A percentile compares a stretch with the other conserved stretches of the same genome.
These are phyloP conservation scores for Boletus pseudo-olivaceus DNA, from an alignment of 768 basidiomycete genomes.

Conservation along the genomic window DNA sequence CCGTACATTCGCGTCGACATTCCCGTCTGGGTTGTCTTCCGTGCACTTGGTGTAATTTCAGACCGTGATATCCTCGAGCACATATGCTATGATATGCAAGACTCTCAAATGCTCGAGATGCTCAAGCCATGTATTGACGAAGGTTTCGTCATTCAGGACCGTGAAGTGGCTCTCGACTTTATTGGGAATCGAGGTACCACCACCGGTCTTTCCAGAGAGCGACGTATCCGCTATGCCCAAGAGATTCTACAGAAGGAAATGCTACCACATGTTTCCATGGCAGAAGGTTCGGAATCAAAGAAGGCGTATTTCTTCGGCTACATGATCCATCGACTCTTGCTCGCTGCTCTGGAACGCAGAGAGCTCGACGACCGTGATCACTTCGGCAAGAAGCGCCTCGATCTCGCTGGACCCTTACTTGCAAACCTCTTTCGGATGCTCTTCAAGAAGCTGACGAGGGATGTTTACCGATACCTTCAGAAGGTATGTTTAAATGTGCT, in stretches of 20 bases:
- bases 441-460: constrained; percentile 93
- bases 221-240: constrained; percentile 92
- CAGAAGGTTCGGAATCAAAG: constrained; percentile 93
- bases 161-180: constrained; percentile 95
- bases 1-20: constrained; percentile 99
- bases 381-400: constrained; percentile 96
- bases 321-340: constrained; percentile 94
- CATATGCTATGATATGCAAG: constrained; percentile 97
- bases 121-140: constrained; percentile 98
- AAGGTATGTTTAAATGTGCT: constrained; percentile 55
- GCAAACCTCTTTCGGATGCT: constrained; percentile 98
- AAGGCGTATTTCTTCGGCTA: constrained; percentile 99
- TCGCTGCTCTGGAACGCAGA: constrained; percentile 90
- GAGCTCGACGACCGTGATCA: constrained; percentile 99
- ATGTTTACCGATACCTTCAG: constrained; percentile 95
- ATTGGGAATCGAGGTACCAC: constrained; percentile 98
- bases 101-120: constrained; percentile 96
- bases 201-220: constrained; percentile 85
- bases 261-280: constrained; percentile 95
- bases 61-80: constrained; percentile 97
- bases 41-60: constrained; percentile 94
- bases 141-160: constrained; percentile 96
- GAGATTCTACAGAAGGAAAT: constrained; percentile 99
- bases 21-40: constrained; percentile 98
- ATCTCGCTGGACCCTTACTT: constrained; percentile 91